These are phyloP conservation scores for Penicillium crustosum DNA, from an alignment of 2,329 filamentous ascomycete species.

Conservation along the genomic window DNA sequence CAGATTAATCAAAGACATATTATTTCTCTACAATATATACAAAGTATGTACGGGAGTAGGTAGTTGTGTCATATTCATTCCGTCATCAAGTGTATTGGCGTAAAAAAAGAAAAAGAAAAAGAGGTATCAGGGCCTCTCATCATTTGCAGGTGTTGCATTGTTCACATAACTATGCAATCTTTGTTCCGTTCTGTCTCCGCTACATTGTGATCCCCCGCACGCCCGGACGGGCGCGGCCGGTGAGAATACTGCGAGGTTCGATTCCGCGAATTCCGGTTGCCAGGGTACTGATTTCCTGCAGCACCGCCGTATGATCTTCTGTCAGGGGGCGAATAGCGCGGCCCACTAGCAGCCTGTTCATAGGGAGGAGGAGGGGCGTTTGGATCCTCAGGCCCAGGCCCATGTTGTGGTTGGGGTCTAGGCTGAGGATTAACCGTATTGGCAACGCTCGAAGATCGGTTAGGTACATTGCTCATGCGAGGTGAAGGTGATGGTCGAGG, in stretches of 20 bases:
- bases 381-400: constrained; percentile 45
- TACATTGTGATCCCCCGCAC: constrained; percentile 2
- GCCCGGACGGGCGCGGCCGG: not conserved
- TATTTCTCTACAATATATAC: not conserved
- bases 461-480: constrained; percentile 17
- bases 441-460: constrained; percentile 24
- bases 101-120: not conserved
- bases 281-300: constrained; percentile 21
- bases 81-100: constrained; percentile 2
- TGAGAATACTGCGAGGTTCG: constrained; percentile 6
- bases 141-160: not conserved
- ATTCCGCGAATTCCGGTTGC: constrained; percentile 15
- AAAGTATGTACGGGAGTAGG: not conserved
- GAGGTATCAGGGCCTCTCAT: not conserved
- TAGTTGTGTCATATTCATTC: constrained; percentile 14
- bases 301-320: constrained; percentile 38
- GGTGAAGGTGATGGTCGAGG: constrained; percentile 12
- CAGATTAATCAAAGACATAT: not conserved
- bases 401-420: constrained; percentile 13
- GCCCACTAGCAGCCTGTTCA: constrained; percentile 60
- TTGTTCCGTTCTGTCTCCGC: constrained; percentile 38
- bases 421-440: constrained; percentile 16
- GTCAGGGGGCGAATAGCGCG: constrained; percentile 55
- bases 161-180: constrained; percentile 47
- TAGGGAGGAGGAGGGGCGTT: constrained; percentile 62